These are phyloP conservation scores for Podospora appendiculata DNA, from an alignment of 495 filamentous ascomycete genomes.

Conservation along the genomic window DNA sequence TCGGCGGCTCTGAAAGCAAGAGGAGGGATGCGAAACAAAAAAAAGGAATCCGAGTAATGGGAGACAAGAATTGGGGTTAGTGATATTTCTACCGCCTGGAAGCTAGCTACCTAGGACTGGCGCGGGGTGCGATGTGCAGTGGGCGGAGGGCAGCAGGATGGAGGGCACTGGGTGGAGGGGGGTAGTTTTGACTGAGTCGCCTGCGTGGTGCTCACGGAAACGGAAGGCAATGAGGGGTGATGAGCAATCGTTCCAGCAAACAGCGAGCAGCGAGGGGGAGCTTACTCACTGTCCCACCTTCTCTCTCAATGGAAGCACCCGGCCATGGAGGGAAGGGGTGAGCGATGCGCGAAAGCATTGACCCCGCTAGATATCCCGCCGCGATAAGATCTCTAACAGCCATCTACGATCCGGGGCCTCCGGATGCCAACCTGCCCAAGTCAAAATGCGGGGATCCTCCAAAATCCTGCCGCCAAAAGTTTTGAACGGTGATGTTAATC, in stretches of 20 bases:
- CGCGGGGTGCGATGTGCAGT: slow-evolving; percentile 15
- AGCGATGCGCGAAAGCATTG: slow-evolving; percentile 3
- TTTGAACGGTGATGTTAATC: background rate
- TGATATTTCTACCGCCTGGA: slow-evolving; percentile 23
- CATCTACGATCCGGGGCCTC: background rate
- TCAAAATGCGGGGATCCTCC: background rate
- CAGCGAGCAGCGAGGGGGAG: slow-evolving; percentile 18
- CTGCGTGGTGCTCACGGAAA: too few species aligned
- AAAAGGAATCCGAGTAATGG: background rate
- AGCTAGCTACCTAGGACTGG: slow-evolving; percentile 1
- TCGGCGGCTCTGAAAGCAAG: background rate
- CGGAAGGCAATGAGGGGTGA: slow-evolving; percentile 8
- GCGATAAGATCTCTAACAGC: slow-evolving; percentile 2
- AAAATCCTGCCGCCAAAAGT: background rate
- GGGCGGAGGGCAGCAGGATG: slow-evolving; percentile 1
- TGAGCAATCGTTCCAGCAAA: slow-evolving; percentile 10
- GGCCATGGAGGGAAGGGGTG: too few species aligned
- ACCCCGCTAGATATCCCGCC: background rate
- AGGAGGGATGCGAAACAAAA: slow-evolving; percentile 16
- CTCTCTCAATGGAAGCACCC: too few species aligned
- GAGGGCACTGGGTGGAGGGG: background rate
- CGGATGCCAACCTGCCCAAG: background rate
- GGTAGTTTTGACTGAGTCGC: too few species aligned
- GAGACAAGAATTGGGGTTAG: slow-evolving; percentile 23
- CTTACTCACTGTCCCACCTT: slow-evolving; percentile 28